A percentile compares a stretch with the other conserved stretches of the same genome.
These are phyloP conservation scores for Backusella tuberculispora DNA, from an alignment of 192 early-diverging fungal genomes.

Conservation along the genomic window DNA sequence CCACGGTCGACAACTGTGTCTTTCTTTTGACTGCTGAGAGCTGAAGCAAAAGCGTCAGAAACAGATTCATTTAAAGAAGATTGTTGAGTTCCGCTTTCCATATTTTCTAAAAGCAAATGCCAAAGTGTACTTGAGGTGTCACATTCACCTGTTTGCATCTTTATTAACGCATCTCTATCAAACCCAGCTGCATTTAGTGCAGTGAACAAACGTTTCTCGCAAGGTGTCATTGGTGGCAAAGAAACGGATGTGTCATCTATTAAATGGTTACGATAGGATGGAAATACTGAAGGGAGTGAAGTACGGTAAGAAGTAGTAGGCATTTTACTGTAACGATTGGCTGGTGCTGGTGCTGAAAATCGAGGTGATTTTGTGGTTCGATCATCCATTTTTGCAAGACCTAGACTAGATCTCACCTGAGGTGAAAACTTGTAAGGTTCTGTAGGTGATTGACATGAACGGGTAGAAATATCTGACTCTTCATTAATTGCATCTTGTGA, in stretches of 20 bases:
- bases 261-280: conserved; percentile 36
- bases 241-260: conserved; percentile 26
- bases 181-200: conserved; percentile 59
- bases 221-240: conserved; percentile 43
- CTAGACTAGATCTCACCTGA: conserved; percentile 27
- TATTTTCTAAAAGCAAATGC: conserved; percentile 63
- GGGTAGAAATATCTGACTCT: neutral
- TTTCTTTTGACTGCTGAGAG: conserved; percentile 2
- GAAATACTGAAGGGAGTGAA: conserved; percentile 37
- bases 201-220: conserved; percentile 51
- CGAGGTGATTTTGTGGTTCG: conserved; percentile 18
- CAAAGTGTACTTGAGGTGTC: conserved; percentile 69
- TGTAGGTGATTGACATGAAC: neutral
- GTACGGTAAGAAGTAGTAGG: conserved; percentile 32
- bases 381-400: conserved; percentile 12
- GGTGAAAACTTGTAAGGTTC: conserved; percentile 24
- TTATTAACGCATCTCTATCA: conserved; percentile 57
- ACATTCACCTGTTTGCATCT: conserved; percentile 60
- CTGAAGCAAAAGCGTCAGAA: conserved; percentile 7
- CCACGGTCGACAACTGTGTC: neutral
- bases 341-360: conserved; percentile 27
- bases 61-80: neutral
- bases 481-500: conserved; percentile 13
- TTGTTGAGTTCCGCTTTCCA: conserved; percentile 16
- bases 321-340: conserved; percentile 22